phyloP scores from a whole-genome alignment of 495 filamentous ascomycete species.

The Bathelium albidoporum region DNA sequence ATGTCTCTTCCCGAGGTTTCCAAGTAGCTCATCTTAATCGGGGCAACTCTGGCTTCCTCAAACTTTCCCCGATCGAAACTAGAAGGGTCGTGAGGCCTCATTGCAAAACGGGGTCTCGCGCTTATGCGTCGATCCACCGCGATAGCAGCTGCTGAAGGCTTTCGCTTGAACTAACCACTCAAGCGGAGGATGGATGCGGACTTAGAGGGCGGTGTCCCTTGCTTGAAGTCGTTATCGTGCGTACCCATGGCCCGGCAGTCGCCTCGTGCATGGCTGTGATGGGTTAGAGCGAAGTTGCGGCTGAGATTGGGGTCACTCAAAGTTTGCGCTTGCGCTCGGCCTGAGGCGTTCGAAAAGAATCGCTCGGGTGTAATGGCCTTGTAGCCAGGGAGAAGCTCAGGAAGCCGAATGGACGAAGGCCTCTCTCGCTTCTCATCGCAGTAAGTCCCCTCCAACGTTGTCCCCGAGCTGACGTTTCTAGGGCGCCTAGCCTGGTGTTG shows the following conservation, averaged over 20 bases:
- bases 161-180: not conserved
- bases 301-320: not conserved
- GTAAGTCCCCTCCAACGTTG: too few relatives aligned
- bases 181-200: not conserved
- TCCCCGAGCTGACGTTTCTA: too few relatives aligned
- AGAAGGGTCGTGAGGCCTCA: not conserved
- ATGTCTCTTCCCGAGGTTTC: not conserved
- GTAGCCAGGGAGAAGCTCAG: not conserved
- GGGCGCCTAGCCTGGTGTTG: too few relatives aligned
- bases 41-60: not conserved
- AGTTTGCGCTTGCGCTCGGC: slow-evolving; percentile 3
- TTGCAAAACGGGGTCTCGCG: too few relatives aligned
- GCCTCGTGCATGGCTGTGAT: not conserved
- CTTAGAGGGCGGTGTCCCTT: slow-evolving; percentile 1
- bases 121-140: not conserved
- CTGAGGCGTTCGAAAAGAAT: not conserved
- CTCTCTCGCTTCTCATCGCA: not conserved
- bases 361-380: slow-evolving; percentile 3
- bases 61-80: not conserved
- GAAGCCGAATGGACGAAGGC: not conserved
- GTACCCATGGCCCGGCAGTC: not conserved
- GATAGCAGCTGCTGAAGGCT: not conserved
- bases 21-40: not conserved
- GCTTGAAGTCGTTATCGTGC: not conserved
- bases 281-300: slow-evolving; percentile 1